Base-by-base conservation (phyloP, 1,139 yeast genomes). In the Scheffersomyces quercinus region DNA sequence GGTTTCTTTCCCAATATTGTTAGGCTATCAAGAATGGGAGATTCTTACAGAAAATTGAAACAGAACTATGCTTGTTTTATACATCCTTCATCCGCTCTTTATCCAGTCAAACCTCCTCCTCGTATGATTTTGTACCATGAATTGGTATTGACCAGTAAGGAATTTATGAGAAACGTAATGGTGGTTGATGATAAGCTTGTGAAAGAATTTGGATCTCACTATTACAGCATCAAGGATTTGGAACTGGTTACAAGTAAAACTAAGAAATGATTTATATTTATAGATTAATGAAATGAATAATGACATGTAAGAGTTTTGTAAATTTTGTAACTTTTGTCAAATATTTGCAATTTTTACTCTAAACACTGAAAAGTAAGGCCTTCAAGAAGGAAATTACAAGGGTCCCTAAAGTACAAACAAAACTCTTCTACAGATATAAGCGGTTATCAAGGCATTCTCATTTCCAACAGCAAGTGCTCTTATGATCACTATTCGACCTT, bases 1-100 rank as follows among this genome's bases (percentile, higher is more conserved):
- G 99, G 99, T 1, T 93, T 86, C 57, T 91, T 93, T 57, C 79
- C 88, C 35, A 85, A 93, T 52, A 68, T 88, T 1, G 96, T 95
- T 0, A 72, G 84, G 40, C 67, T 91, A 30, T 78, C 85, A 20
- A 77, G 79, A 41, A 75, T 79, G 57, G 97, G 97, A 0, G 91
- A 87, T 49, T 77, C 82, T 30, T 88, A 85, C 58, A 68, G 77
- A 39, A 77, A 87, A 1, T 60, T 85, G 30, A 81, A 83, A 52
- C 77, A 78, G 43, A 79, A 79, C 47, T 88, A 83, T 53, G 73
- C 83, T 2, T 89, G 90, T 1, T 77, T 71, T 58, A 76, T 93
- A 7, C 99, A 93, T 57, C 99, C 99, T 0, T 85, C 96, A 0
- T 84, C 93, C 2, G 76, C 79, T 0, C 52, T 89, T 36, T 76